Conservation (phyloP, 225 moss, liverwort and hornwort species). For the Antitrichia curtipendula region DNA sequence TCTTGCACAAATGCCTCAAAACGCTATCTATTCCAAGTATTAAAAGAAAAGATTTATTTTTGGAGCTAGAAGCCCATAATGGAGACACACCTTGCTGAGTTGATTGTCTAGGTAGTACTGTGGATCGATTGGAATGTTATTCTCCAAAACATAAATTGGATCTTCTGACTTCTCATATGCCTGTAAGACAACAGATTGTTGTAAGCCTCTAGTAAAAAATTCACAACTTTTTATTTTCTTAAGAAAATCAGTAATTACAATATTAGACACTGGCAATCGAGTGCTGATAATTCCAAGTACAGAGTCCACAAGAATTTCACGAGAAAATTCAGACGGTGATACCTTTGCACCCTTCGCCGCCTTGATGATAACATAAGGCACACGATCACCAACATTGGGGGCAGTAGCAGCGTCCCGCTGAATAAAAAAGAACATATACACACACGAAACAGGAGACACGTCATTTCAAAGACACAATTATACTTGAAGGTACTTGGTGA, state of each 20-base stretch:
- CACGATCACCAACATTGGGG: slow-evolving; percentile 95
- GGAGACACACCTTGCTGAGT: slow-evolving; percentile 67
- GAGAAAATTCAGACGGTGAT: background rate
- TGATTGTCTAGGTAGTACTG: slow-evolving; percentile 96
- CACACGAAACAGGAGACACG: background rate
- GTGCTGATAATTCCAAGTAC: background rate
- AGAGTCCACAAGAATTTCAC: background rate
- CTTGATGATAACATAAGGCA: slow-evolving; percentile 95
- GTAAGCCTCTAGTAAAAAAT: background rate
- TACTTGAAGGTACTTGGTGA: background rate
- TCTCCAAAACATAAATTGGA: slow-evolving; percentile 95
- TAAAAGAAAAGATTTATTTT: background rate
- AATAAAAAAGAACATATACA: background rate
- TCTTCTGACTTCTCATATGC: slow-evolving; percentile 98
- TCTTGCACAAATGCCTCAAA: background rate
- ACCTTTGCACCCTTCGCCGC: slow-evolving; percentile 97
- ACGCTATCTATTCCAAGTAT: background rate
- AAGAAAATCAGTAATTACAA: background rate
- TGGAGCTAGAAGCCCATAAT: background rate
- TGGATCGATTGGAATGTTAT: slow-evolving; percentile 93
- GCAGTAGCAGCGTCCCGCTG: slow-evolving; percentile 98
- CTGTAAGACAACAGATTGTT: slow-evolving; percentile 19
- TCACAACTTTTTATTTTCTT: background rate
- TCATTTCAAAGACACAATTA: background rate
- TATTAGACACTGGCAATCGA: background rate